Base-by-base conservation (phyloP, 2,329 filamentous ascomycete species). In the Clonostachys solani region DNA sequence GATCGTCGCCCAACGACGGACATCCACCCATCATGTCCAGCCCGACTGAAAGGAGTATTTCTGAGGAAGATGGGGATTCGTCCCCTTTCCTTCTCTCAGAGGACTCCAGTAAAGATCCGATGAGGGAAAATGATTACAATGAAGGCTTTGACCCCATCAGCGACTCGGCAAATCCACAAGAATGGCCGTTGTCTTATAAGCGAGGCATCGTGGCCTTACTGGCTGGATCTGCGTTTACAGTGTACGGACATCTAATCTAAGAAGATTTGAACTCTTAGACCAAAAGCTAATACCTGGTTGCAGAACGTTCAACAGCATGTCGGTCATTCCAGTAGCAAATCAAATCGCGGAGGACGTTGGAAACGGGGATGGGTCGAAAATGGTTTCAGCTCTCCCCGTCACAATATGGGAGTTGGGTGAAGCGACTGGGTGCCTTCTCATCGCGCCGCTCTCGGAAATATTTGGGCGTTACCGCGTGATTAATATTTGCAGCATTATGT, bases 321-420 rank as follows among this genome's bases (percentile, higher is more conserved):
- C 71, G 1, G 67, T 80, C 2, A 74, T 80, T 2, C 78, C 78
- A 0, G 66, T 82, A 42, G 76, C 78, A 6, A 65, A 63, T 33
- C 65, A 62, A 40, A 81, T 82, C 50, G 70, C 77, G 18, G 54
- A 63, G 3, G 77, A 81, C 47, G 66, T 73, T 42, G 38, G 23
- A 9, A 40, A 45, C 17, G 61, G 64, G 15, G 53, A 57, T 10
- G 55, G 64, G 23, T 67, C 65, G 60, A 72, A 72, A 47, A 72
- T 73, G 0, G 66, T 75, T n/a, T 72, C 67, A 53, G 74, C 78
- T 37, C 67, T 90, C 41, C 80, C 88, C 44, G 81, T 89, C 9
- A 87, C 83, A 1, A 80, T 87, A 49, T 85, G 84, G 72, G 78
- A 89, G 49, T 73, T 87, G 0, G 84, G 85, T 49, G 80, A 84